Conservation (phyloP, 1,139 yeast species). For the Hanseniaspora gamundiae region DNA sequence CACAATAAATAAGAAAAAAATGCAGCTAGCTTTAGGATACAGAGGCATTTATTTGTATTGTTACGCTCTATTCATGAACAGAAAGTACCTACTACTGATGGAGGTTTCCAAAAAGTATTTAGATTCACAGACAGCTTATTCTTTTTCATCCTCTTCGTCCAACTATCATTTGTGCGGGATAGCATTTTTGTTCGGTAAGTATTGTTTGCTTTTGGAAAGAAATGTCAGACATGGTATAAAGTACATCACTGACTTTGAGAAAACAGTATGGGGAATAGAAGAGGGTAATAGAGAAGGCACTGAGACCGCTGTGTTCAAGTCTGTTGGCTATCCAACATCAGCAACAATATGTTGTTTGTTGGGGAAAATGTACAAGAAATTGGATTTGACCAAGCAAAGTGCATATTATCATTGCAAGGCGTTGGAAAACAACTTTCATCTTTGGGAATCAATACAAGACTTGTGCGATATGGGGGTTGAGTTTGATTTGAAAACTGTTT, state of each 20-base stretch:
- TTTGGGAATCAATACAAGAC: slow-evolving; percentile 79
- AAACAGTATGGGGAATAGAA: slow-evolving; percentile 5
- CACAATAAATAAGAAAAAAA: background rate
- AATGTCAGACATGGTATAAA: background rate
- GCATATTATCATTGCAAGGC: slow-evolving; percentile 58
- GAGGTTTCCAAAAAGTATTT: slow-evolving; percentile 15
- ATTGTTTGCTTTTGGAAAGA: slow-evolving; percentile 17
- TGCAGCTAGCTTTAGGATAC: slow-evolving; percentile 12
- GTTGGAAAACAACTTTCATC: slow-evolving; percentile 58
- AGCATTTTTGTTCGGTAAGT: slow-evolving; percentile 18
- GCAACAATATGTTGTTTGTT: slow-evolving; percentile 53
- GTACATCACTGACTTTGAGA: slow-evolving; percentile 1
- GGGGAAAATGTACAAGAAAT: slow-evolving; percentile 54
- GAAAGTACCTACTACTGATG: slow-evolving; percentile 15
- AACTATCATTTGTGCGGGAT: background rate
- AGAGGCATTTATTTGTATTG: slow-evolving; percentile 19
- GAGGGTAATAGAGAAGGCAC: slow-evolving; percentile 2
- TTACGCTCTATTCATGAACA: slow-evolving; percentile 17
- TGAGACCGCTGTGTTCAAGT: no score
- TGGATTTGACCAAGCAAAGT: slow-evolving; percentile 54
- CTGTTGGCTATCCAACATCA: slow-evolving; percentile 40
- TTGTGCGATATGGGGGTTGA: slow-evolving; percentile 62
- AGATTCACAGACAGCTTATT: slow-evolving; percentile 16
- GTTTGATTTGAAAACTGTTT: slow-evolving; percentile 50
- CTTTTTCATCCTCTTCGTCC: background rate